phyloP scores from a whole-genome alignment of 306 rosid species.

The Delonix regia region DNA sequence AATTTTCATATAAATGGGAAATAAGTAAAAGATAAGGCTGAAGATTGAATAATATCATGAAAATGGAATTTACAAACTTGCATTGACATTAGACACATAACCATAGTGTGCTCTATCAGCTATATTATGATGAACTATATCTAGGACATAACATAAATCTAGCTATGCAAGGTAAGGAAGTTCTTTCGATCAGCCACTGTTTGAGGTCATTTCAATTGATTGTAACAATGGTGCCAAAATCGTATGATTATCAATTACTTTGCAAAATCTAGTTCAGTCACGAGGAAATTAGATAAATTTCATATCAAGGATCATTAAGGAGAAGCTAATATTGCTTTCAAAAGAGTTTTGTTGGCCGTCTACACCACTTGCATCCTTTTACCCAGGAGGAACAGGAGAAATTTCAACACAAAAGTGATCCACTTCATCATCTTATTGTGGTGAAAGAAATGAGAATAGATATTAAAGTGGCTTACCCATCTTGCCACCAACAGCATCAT shows the following conservation, averaged over 20 bases:
- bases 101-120: neutral
- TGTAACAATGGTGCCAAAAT: neutral
- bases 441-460: neutral
- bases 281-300: neutral
- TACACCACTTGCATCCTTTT: neutral
- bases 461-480: constrained; percentile 29
- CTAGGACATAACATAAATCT: neutral
- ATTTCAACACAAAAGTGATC: neutral
- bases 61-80: neutral
- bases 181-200: neutral
- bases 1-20: neutral
- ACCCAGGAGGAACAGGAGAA: neutral
- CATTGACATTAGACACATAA: neutral
- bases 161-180: neutral
- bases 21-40: neutral
- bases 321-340: neutral
- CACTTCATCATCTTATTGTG: neutral
- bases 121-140: neutral
- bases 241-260: neutral
- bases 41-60: neutral
- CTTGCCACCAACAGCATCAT: constrained; percentile 46
- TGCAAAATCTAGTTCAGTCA: neutral
- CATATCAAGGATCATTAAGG: constrained; percentile 4
- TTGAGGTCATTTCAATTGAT: neutral
- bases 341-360: neutral